Evolutionary conservation across 495 filamentous ascomycete genomes (phyloP).

Genomic region (Hyphodiscus hymeniophilus): DNA sequence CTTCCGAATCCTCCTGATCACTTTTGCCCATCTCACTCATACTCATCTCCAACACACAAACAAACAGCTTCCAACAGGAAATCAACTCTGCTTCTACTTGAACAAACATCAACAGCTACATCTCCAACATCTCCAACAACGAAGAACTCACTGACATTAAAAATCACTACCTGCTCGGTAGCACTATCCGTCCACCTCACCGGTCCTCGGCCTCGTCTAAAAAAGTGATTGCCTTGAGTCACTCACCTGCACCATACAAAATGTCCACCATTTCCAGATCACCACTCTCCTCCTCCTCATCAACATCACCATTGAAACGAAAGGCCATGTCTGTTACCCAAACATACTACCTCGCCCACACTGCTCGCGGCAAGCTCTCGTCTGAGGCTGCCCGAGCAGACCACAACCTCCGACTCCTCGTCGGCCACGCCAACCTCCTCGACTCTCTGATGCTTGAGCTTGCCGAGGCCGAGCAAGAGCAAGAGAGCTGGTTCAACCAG

Average conservation of each 20-base stretch:
- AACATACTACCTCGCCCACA: constrained; percentile 96
- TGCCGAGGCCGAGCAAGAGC: constrained; percentile 86
- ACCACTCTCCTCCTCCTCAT: constrained; percentile 19
- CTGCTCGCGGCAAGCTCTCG: constrained; percentile 91
- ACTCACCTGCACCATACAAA: constrained; percentile 14
- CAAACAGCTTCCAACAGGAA: too few species aligned
- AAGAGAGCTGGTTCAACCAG: constrained; percentile 97
- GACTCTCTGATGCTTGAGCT: constrained; percentile 95
- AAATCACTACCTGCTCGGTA: background rate
- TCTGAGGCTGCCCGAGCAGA: constrained; percentile 81
- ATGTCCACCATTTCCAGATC: constrained; percentile 26
- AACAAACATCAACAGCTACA: too few species aligned
- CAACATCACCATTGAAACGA: constrained; percentile 25
- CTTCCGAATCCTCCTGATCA: too few species aligned
- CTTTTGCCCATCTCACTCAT: too few species aligned
- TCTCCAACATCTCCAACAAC: too few species aligned
- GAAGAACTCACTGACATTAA: background rate
- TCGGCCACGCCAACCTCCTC: constrained; percentile 95
- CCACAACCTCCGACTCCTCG: constrained; percentile 88
- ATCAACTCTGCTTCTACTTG: too few species aligned
- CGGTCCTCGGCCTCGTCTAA: constrained; percentile 14
- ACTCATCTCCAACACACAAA: too few species aligned
- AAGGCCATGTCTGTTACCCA: constrained; percentile 93
- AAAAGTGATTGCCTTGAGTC: constrained; percentile 19
- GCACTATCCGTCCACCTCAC: background rate